These are phyloP conservation scores for Picea abies DNA, from an alignment of 83 land plant genomes.

Conservation along the genomic window DNA sequence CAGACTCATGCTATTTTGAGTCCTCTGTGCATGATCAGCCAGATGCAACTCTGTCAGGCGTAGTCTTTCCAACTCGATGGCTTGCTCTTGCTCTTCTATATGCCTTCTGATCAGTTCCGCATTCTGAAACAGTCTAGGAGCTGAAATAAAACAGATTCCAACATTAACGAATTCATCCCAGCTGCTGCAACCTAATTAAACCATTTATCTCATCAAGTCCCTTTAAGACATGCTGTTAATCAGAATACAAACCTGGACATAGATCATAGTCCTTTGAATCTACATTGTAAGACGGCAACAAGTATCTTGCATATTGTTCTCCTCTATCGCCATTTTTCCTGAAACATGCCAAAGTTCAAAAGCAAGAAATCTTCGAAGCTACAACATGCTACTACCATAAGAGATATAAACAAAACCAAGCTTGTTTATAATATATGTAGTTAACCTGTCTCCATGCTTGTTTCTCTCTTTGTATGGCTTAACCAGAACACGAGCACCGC, in stretches of 20 bases:
- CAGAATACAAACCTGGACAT: not conserved
- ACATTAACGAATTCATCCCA: not conserved
- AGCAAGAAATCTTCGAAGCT: not conserved
- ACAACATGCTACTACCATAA: no score
- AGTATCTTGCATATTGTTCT: conserved; percentile 10
- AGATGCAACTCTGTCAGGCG: conserved; percentile 7
- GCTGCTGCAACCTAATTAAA: not conserved
- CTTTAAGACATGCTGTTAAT: not conserved
- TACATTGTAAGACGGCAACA: conserved; percentile 8
- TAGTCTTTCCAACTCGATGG: conserved; percentile 4
- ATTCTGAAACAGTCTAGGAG: not conserved
- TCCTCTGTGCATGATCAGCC: not conserved
- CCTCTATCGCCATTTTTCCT: conserved; percentile 13
- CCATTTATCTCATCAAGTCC: no score
- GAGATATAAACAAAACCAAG: no score
- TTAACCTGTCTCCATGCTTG: conserved; percentile 32
- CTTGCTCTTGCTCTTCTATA: conserved; percentile 15
- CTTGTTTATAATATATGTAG: no score
- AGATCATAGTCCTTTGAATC: conserved; percentile 13
- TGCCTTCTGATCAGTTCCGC: conserved; percentile 6
- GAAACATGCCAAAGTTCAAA: not conserved
- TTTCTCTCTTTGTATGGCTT: conserved; percentile 89
- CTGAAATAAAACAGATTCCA: not conserved
- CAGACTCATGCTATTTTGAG: not conserved
- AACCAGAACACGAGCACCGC: conserved; percentile 91